phyloP scores from a whole-genome alignment of 1,284 basidiomycete species.

The Ganoderma sinense region DNA sequence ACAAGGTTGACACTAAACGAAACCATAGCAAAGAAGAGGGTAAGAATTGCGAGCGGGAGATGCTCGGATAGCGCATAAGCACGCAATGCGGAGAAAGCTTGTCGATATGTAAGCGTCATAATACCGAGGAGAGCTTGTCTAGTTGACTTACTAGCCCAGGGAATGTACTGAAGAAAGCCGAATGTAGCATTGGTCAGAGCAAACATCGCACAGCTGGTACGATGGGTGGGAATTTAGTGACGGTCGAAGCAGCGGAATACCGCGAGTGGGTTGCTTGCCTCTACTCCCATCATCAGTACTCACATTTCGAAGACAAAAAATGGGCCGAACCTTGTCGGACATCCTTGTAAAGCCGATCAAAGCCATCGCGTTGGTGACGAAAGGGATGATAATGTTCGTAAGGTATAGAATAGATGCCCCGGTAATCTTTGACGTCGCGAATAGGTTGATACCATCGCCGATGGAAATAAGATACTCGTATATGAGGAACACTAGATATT shows the following conservation, averaged over 20 bases:
- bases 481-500: slow-evolving; percentile 2
- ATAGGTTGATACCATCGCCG: slow-evolving; percentile 6
- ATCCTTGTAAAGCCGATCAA: slow-evolving; percentile 1
- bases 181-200: not conserved
- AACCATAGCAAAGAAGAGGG: not conserved
- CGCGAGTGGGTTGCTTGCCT: not conserved
- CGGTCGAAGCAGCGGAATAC: not conserved
- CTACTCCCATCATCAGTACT: not conserved
- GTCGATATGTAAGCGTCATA: not conserved
- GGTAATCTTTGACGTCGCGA: slow-evolving; percentile 1
- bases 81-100: slow-evolving; percentile 10
- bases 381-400: slow-evolving; percentile 5
- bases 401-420: slow-evolving; percentile 8
- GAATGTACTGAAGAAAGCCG: slow-evolving; percentile 10
- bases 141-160: slow-evolving; percentile 11
- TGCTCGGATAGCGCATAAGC: slow-evolving; percentile 1
- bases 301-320: not conserved
- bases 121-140: no score
- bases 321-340: slow-evolving; percentile 3
- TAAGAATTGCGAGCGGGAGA: not conserved
- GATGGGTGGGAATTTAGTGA: not conserved
- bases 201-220: not conserved
- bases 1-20: slow-evolving; percentile 1
- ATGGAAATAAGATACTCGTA: slow-evolving; percentile 10
- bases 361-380: slow-evolving; percentile 2